Evolutionary conservation across 176 grass and related monocot species (phyloP), one percentile per base, ranked within the genome.

Genomic region (Puya raimondii): DNA sequence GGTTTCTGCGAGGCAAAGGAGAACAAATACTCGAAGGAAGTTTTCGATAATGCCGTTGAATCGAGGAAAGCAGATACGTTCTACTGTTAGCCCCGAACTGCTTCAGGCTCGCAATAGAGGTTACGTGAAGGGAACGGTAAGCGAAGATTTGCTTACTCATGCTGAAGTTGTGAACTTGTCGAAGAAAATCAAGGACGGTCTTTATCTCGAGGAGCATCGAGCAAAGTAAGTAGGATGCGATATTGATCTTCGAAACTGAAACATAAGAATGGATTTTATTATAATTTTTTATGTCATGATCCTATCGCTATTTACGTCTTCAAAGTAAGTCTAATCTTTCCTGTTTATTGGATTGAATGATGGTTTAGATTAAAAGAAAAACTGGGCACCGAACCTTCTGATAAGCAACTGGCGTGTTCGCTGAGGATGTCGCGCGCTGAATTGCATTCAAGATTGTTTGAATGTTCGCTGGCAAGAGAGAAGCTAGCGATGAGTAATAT

Each of bases 401-500:
- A 90, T 64, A 85, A 99, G 63, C 87, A 93, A 69, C 51, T 99
- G 53, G 84, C 74, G 0, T 76, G 66, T 13, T 79, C 73, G 4
- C 83, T 99, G 47, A 72, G 79, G 53, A 88, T 99, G 69, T 93
- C 94, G 26, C 10, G 53, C 1, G 63, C 77, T 0, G 87, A 99
- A 67, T 74, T 99, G 61, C 79, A 76, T 18, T 63, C 76, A 8
- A 93, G 87, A 51, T 78, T 91, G 83, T 69, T 73, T 0, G 94
- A 99, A 76, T 81, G 77, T 3, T 93, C 86, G 76, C 82, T 91
- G 4, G 94, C 94, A 47, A 84, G 83, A 66, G 89, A 99, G 78
- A 90, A 91, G 80, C 78, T 99, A 64, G 81, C 87, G 12, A 99
- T 93, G 80, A 90, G 89, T 74, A 99, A 99, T 84, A 61, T 93